Conservation (phyloP, 345 rosid genomes). For the Salix caprea region DNA sequence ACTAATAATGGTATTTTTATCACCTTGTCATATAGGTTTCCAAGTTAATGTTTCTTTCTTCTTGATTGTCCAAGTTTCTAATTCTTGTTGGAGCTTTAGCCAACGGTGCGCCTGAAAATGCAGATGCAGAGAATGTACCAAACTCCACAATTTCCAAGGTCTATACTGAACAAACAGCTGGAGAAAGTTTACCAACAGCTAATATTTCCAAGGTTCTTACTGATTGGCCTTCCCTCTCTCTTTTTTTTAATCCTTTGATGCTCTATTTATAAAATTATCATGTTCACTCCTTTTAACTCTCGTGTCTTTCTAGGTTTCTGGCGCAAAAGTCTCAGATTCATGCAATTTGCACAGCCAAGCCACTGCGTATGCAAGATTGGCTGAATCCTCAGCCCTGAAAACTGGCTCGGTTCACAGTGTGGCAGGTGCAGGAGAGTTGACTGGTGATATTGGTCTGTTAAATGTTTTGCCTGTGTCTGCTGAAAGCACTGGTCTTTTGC, state of each 20-base stretch:
- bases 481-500: conserved; percentile 72
- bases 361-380: conserved; percentile 53
- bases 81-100: conserved; percentile 7
- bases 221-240: neutral
- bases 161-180: conserved; percentile 21
- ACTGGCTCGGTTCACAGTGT: conserved; percentile 19
- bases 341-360: conserved; percentile 65
- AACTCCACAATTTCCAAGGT: conserved; percentile 2
- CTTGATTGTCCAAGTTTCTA: neutral
- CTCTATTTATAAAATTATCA: neutral
- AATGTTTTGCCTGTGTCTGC: conserved; percentile 78
- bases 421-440: conserved; percentile 26
- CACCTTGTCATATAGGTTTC: neutral
- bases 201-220: conserved; percentile 39
- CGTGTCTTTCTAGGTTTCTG: conserved; percentile 20
- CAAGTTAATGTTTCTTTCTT: neutral
- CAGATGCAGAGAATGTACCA: neutral
- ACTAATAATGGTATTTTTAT: conserved; percentile 32
- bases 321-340: conserved; percentile 30
- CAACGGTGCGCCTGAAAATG: neutral
- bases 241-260: too few relatives aligned
- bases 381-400: conserved; percentile 42
- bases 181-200: conserved; percentile 22
- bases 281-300: neutral
- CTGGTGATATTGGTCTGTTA: conserved; percentile 30